phyloP scores from a whole-genome alignment of 306 rosid genomes.

The Trifolium subterraneum region DNA sequence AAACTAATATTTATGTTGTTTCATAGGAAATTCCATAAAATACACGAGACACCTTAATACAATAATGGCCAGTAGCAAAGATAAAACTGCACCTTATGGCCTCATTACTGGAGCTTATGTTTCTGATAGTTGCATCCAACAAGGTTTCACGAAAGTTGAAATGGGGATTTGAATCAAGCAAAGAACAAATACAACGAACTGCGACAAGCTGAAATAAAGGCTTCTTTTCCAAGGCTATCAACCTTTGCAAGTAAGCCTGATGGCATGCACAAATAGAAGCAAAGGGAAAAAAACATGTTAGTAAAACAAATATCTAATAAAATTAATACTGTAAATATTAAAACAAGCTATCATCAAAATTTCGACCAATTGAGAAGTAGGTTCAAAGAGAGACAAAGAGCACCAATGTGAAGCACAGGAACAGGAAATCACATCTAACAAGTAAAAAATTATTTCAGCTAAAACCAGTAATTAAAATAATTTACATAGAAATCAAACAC shows the following conservation, averaged over 20 bases:
- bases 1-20: constrained; percentile 29
- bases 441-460: constrained; percentile 23
- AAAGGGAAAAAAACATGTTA: constrained; percentile 8
- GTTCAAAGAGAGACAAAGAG: constrained; percentile 17
- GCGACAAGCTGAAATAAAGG: constrained; percentile 71
- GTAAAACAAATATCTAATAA: constrained; percentile 28
- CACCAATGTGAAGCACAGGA: constrained; percentile 29
- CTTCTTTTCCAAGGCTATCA: constrained; percentile 68
- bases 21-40: constrained; percentile 13
- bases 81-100: constrained; percentile 70
- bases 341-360: constrained; percentile 16
- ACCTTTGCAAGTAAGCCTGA: constrained; percentile 83
- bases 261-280: constrained; percentile 35
- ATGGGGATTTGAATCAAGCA: constrained; percentile 89
- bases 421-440: constrained; percentile 31
- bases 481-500: constrained; percentile 11
- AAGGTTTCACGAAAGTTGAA: constrained; percentile 87
- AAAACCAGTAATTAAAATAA: constrained; percentile 14
- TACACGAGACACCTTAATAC: constrained; percentile 2
- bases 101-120: constrained; percentile 72
- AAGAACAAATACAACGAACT: constrained; percentile 75
- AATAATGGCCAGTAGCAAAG: not conserved
- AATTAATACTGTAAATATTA: constrained; percentile 18
- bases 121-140: constrained; percentile 71
- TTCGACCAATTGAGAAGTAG: constrained; percentile 15